Evolutionary conservation across 495 filamentous ascomycete genomes (phyloP), one percentile per base, ranked within the genome.

Genomic region (Xylaria longipes): DNA sequence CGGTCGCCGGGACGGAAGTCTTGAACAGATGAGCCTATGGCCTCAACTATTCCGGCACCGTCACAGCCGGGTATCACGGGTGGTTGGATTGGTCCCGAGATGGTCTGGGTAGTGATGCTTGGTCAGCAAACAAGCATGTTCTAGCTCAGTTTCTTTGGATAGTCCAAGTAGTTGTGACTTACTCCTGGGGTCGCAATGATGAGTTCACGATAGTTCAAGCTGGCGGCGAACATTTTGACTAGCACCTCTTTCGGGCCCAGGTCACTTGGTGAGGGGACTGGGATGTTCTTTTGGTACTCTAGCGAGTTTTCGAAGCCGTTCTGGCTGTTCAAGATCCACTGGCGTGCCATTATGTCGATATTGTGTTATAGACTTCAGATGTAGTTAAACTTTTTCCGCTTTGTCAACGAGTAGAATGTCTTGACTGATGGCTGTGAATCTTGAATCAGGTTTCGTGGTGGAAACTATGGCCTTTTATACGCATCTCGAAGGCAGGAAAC

Each of bases 181-280:
- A 65, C 52, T 35, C 45, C 20, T 68, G 62, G 62, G 9, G 39
- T 84, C 0, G 89, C 83, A 71, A 92, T 91, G 52, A 89, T 84
- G 45, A 91, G 78, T 71, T 92, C 90, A 54, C 90, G 86, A 76
- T 90, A 92, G 74, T 92, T 92, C 69, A 92, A 81, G 31, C 89
- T 90, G 6, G 84, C 87, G 35, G 82, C 88, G 56, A 89, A 80
- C 41, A 91, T 84, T 82, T 89, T 89, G 72, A 92, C 89, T 1
- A 77, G 71, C 15, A 79, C 76, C 11, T 78, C 73, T 20, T 58
- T 48, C 22, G 73, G 39, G 15, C 71, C 37, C 2, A 73, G 66
- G 5, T 73, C 68, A 37, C 37, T 68, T 43, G 68, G 14, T 27
- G 67, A 71, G 25, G 71, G 71, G 2, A 73, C 33, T 63, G 8